These are phyloP conservation scores for Xylariaceae sp. DNA, from an alignment of 2,329 filamentous ascomycete genomes.

Conservation along the genomic window DNA sequence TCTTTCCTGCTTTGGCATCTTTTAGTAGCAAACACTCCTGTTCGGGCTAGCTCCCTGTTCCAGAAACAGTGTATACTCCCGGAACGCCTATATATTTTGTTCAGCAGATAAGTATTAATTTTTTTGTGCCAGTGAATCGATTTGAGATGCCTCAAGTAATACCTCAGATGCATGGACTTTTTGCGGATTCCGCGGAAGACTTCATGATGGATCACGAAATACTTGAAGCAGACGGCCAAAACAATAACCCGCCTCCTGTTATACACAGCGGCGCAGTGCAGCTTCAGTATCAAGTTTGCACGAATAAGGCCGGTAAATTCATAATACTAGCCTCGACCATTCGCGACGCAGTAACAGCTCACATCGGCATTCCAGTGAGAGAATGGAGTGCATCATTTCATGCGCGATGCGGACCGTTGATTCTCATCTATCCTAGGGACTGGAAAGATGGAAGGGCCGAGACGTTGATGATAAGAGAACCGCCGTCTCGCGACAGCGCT, in stretches of 20 bases:
- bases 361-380: constrained; percentile 11
- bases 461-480: constrained; percentile 13
- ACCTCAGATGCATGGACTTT: neutral
- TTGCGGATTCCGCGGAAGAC: constrained; percentile 11
- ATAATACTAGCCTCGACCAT: constrained; percentile 16
- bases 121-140: no score
- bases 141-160: neutral
- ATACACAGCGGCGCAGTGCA: constrained; percentile 10
- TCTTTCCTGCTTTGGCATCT: no score
- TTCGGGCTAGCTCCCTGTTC: no score
- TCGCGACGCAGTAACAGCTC: neutral
- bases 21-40: no score
- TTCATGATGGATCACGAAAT: constrained; percentile 15
- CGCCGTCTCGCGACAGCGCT: neutral
- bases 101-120: no score
- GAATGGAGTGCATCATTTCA: neutral
- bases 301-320: constrained; percentile 1
- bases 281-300: constrained; percentile 13
- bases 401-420: constrained; percentile 9
- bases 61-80: no score
- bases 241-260: constrained; percentile 5
- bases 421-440: constrained; percentile 13
- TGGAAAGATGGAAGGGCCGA: constrained; percentile 5
- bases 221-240: neutral
- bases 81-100: no score